phyloP scores from a whole-genome alignment of 352 stramenopile genomes.

The Peronospora destructor region DNA sequence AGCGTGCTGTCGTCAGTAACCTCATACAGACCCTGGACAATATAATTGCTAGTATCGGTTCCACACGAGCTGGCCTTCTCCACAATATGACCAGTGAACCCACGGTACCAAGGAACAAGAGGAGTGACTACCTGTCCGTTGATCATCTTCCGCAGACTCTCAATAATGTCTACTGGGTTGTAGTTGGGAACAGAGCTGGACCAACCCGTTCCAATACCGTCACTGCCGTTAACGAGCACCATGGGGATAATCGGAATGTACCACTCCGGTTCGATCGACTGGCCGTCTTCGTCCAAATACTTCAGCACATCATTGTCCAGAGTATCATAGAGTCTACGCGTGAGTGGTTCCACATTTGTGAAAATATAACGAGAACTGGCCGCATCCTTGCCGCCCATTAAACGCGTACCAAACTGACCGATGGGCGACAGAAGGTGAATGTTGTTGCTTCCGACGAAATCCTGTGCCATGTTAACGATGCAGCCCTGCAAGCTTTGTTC shows the following conservation, averaged over 20 bases:
- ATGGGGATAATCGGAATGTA: conserved; percentile 96
- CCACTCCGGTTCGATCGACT: conserved; percentile 89
- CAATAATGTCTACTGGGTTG: conserved; percentile 88
- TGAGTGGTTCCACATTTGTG: conserved; percentile 85
- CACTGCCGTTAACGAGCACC: conserved; percentile 93
- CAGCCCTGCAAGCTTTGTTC: conserved; percentile 92
- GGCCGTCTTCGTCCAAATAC: conserved; percentile 89
- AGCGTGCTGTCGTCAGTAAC: conserved; percentile 84
- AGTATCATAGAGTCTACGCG: conserved; percentile 81
- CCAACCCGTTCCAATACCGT: conserved; percentile 97
- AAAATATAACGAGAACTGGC: conserved; percentile 92
- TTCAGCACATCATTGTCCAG: conserved; percentile 88
- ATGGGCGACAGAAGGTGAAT: conserved; percentile 92
- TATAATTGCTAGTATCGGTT: conserved; percentile 57
- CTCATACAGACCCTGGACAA: conserved; percentile 83
- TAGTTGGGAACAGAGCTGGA: conserved; percentile 90
- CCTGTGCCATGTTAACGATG: conserved; percentile 97
- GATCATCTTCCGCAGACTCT: conserved; percentile 62
- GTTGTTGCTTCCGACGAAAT: conserved; percentile 99
- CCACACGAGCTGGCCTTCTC: conserved; percentile 56
- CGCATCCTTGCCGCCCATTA: conserved; percentile 95
- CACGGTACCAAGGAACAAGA: conserved; percentile 89
- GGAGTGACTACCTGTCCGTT: conserved; percentile 44
- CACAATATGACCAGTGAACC: conserved; percentile 85
- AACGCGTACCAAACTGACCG: conserved; percentile 96